These are phyloP conservation scores for Eimeria sp. DNA, from an alignment of 169 alveolate species.

Conservation along the genomic window DNA sequence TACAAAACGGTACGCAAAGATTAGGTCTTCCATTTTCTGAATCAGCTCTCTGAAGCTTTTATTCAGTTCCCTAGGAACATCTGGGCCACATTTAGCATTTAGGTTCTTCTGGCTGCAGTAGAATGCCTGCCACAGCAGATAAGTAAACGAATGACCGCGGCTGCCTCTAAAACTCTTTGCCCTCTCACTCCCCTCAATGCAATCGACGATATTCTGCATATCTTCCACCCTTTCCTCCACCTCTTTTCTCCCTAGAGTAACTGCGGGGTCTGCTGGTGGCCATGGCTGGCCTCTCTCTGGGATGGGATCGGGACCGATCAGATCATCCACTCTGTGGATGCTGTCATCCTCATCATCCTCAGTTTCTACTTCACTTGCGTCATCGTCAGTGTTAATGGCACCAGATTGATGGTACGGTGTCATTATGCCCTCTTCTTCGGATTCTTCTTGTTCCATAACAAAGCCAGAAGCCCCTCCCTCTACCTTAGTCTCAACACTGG, in stretches of 20 bases:
- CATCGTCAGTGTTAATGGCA: background rate
- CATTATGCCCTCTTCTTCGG: background rate
- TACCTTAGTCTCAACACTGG: too few species aligned
- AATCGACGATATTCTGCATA: background rate
- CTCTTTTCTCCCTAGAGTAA: background rate
- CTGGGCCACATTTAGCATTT: background rate
- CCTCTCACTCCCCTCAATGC: background rate
- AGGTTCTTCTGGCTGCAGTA: background rate
- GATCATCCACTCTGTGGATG: background rate
- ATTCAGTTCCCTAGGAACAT: background rate
- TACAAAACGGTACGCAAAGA: background rate
- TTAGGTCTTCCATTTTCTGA: background rate
- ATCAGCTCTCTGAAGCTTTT: background rate
- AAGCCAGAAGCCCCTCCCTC: background rate
- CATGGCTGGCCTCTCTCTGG: background rate
- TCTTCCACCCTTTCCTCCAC: background rate
- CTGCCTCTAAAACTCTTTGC: background rate
- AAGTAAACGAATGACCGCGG: background rate
- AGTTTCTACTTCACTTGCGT: too few species aligned
- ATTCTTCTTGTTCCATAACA: background rate
- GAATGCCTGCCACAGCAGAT: background rate
- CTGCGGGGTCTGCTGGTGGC: background rate
- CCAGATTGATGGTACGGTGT: background rate
- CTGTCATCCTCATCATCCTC: background rate
- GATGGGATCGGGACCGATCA: background rate